Conservation (phyloP, 805 yeast species). For the Spathaspora passalidarum region DNA sequence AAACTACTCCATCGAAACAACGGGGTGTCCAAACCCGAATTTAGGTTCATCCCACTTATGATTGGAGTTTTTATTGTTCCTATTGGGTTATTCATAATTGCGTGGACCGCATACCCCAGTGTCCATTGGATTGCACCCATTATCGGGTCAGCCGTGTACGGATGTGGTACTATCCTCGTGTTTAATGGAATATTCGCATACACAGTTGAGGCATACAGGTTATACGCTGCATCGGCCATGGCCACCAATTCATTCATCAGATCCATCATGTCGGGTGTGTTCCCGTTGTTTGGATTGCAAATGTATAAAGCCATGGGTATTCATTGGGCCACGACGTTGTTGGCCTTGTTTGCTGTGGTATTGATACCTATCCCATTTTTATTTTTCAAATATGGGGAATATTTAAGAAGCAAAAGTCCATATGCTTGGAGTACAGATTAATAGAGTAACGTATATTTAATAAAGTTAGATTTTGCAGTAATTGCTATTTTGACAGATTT, state of each 20-base stretch:
- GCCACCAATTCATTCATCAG: constrained; percentile 58
- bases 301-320: constrained; percentile 47
- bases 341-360: constrained; percentile 48
- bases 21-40: constrained; percentile 65
- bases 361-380: constrained; percentile 55
- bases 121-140: constrained; percentile 70
- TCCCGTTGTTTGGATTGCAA: constrained; percentile 52
- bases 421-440: constrained; percentile 21
- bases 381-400: constrained; percentile 48
- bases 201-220: constrained; percentile 53
- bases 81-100: constrained; percentile 74
- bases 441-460: neutral
- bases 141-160: constrained; percentile 36
- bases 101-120: constrained; percentile 68
- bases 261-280: constrained; percentile 52
- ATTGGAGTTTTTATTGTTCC: constrained; percentile 68
- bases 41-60: constrained; percentile 70
- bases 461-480: neutral
- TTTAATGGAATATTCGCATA: constrained; percentile 57
- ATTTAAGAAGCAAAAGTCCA: constrained; percentile 20
- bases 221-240: constrained; percentile 57
- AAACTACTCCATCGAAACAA: constrained; percentile 30
- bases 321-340: constrained; percentile 53
- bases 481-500: neutral
- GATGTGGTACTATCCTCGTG: constrained; percentile 45